Base-by-base conservation (phyloP, 352 stramenopile genomes). In the Pythium grandisporangium region DNA sequence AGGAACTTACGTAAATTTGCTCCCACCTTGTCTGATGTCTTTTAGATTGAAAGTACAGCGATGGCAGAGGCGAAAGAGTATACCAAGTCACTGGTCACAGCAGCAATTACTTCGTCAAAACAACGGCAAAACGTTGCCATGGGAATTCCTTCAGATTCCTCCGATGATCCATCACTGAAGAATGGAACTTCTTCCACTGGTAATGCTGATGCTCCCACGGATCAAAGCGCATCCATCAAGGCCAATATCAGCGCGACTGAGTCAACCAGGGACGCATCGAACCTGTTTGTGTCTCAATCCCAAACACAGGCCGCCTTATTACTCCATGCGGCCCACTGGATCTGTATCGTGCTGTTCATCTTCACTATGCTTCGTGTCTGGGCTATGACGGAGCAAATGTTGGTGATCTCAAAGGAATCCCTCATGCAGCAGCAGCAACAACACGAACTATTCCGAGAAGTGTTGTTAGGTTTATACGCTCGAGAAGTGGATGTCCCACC, bases 11-110 rank as follows among this genome's bases (percentile, higher is more conserved):
- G 19, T 26, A 3, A 24, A 22, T 54, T 37, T 2, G 8, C 14
- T 38, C 21, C 5, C 13, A 6, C 3, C 8, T 8, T 37, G 26
- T 43, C 11, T 41, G 10, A 29, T 6, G 43, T 6, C 22, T 6
- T 21, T 10, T 33, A 91, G 69, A 93, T 93, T 53, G 80, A 93
- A 38, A 70, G 66, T 20, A 75, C 80, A n/a, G 72, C 73, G 7
- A 61, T 84, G 19, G 73, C 77, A 1, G 80, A 93, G 51, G 60
- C 66, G 1, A 82, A 84, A 34, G 78, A 91, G 12, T 58, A 42
- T 12, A 48, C 65, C 11, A 68, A 70, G 61, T 34, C 52, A 14
- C 78, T 77, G 51, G 33, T 86, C 5, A 48, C 37, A 30, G 65
- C 78, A 45, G 78, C 78, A 24, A 46, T 71, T 17, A n/a, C n/a